Conservation (phyloP, 2,329 filamentous ascomycete genomes). For the Colletotrichum viniferum region DNA sequence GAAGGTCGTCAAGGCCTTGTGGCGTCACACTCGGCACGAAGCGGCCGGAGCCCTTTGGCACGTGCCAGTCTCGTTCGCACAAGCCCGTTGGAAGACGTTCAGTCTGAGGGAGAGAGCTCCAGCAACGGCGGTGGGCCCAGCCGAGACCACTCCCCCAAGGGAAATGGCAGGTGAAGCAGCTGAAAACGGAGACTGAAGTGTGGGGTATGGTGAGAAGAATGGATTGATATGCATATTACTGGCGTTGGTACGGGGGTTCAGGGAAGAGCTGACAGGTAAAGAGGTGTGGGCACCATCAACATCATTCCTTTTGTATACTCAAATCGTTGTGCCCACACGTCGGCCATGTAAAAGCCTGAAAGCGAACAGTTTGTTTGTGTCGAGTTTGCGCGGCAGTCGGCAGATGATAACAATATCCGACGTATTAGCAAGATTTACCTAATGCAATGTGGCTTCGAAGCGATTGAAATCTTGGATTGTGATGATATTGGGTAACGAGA, state of each 20-base stretch:
- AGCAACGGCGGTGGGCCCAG: neutral
- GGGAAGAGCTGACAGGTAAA: neutral
- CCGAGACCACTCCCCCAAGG: slow-evolving; percentile 8
- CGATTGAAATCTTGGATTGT: neutral
- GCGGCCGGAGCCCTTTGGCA: slow-evolving; percentile 43
- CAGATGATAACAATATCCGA: neutral
- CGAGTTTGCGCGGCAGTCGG: neutral
- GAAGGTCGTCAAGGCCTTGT: slow-evolving; percentile 27
- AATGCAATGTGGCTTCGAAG: neutral
- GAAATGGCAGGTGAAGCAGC: neutral
- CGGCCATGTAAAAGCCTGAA: neutral
- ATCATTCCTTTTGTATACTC: neutral
- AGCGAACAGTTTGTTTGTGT: neutral
- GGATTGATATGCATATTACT: neutral
- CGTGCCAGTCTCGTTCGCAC: slow-evolving; percentile 36
- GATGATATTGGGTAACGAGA: neutral
- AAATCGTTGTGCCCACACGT: neutral
- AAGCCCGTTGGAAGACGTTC: slow-evolving; percentile 32
- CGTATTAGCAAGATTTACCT: slow-evolving; percentile 14
- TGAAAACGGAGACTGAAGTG: neutral
- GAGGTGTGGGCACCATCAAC: neutral
- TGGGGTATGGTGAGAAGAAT: neutral
- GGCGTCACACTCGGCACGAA: slow-evolving; percentile 20
- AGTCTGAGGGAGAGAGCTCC: slow-evolving; percentile 31
- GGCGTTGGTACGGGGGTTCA: neutral